Conservation (phyloP, 495 filamentous ascomycete genomes). For the Collariella sp. region DNA sequence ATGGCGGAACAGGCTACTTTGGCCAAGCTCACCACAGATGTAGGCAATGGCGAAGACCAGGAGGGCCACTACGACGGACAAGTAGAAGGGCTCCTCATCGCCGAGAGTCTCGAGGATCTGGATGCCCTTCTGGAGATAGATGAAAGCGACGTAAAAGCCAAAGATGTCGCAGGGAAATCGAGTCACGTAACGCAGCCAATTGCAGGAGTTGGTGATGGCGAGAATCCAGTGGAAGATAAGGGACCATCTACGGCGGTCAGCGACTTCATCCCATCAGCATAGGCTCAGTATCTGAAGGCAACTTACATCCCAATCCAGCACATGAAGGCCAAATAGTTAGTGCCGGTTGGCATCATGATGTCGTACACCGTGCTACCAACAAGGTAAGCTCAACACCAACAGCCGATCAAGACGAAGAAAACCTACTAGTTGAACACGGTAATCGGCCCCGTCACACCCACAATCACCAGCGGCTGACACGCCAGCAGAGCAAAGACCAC, state of each 20-base stretch:
- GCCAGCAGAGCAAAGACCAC: constrained; percentile 68
- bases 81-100: constrained; percentile 53
- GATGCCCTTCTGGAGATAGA: constrained; percentile 78
- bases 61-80: constrained; percentile 64
- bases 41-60: constrained; percentile 67
- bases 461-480: constrained; percentile 76
- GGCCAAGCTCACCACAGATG: constrained; percentile 59
- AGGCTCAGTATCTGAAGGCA: not conserved
- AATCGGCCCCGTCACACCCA: constrained; percentile 84
- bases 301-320: constrained; percentile 70
- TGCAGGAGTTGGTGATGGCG: constrained; percentile 71
- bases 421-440: constrained; percentile 73
- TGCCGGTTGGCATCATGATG: constrained; percentile 60
- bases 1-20: constrained; percentile 60
- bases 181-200: constrained; percentile 71
- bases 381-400: constrained; percentile 12
- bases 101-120: constrained; percentile 60
- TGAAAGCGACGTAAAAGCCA: constrained; percentile 80
- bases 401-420: not conserved
- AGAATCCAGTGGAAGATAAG: constrained; percentile 72
- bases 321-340: constrained; percentile 74
- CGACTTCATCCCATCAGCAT: too few species aligned
- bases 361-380: constrained; percentile 62
- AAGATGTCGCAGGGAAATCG: constrained; percentile 83
- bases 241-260: constrained; percentile 50